phyloP scores from a whole-genome alignment of 805 yeast species.

The Yarrowia sp. region DNA sequence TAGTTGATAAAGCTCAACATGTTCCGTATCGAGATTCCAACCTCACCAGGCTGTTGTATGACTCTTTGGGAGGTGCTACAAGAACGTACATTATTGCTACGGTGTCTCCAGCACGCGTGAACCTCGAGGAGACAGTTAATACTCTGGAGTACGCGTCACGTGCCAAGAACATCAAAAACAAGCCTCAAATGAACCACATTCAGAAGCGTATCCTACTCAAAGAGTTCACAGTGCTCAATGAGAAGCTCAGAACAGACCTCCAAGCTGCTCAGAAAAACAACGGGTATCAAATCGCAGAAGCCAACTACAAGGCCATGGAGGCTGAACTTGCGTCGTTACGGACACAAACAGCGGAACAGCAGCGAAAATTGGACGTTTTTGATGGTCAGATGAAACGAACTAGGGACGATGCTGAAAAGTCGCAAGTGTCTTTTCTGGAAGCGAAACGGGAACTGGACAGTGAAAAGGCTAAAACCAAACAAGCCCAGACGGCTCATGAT shows the following conservation, averaged over 20 bases:
- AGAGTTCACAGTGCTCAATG: slow-evolving; percentile 55
- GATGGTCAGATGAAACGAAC: slow-evolving; percentile 48
- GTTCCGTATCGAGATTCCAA: slow-evolving; percentile 87
- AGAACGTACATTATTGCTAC: slow-evolving; percentile 87
- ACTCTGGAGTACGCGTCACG: slow-evolving; percentile 85
- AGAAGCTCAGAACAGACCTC: slow-evolving; percentile 58
- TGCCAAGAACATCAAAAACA: slow-evolving; percentile 76
- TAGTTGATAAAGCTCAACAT: slow-evolving; percentile 63
- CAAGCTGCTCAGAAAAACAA: slow-evolving; percentile 61
- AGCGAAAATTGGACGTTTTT: slow-evolving; percentile 47
- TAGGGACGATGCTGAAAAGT: slow-evolving; percentile 36
- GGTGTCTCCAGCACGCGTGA: slow-evolving; percentile 74
- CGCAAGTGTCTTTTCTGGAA: slow-evolving; percentile 26
- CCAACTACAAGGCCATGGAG: slow-evolving; percentile 46
- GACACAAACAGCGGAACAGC: slow-evolving; percentile 51
- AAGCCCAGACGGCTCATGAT: slow-evolving; percentile 15
- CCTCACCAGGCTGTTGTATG: slow-evolving; percentile 73
- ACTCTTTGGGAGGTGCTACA: slow-evolving; percentile 83
- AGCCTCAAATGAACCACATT: slow-evolving; percentile 52
- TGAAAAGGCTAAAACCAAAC: not conserved
- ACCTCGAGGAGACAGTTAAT: slow-evolving; percentile 77
- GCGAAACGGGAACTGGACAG: slow-evolving; percentile 14
- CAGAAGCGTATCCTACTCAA: slow-evolving; percentile 55
- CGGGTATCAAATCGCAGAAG: slow-evolving; percentile 62
- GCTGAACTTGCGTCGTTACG: slow-evolving; percentile 52